phyloP scores from a whole-genome alignment of 306 rosid genomes.

The Myrica gale region DNA sequence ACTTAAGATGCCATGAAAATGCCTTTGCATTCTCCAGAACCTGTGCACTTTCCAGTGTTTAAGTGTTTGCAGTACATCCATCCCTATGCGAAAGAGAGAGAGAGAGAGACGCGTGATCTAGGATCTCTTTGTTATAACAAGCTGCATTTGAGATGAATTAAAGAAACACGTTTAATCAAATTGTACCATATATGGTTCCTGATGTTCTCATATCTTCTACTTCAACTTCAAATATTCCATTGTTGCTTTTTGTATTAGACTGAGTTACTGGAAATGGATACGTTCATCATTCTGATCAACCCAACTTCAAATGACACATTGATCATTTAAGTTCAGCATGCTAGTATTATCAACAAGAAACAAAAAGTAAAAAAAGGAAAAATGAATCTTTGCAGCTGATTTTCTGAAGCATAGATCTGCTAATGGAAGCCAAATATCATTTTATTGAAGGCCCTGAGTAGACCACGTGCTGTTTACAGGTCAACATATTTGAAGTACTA shows the following conservation, averaged over 20 bases:
- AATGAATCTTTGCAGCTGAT: too few relatives aligned
- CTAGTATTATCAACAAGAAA: background rate
- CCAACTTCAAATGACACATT: background rate
- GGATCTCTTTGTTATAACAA: conserved; percentile 6
- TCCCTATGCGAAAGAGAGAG: background rate
- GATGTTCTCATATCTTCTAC: conserved; percentile 29
- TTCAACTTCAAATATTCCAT: conserved; percentile 23
- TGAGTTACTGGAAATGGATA: conserved; percentile 20
- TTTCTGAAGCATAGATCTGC: conserved; percentile 6
- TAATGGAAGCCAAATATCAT: conserved; percentile 40
- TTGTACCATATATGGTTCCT: conserved; percentile 5
- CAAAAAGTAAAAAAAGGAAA: conserved; percentile 2
- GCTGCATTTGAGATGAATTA: background rate
- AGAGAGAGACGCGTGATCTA: background rate
- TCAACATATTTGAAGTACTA: conserved; percentile 14
- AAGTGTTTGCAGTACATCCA: conserved; percentile 33
- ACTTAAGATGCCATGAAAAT: conserved; percentile 41
- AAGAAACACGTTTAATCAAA: conserved; percentile 20
- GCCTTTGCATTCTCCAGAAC: conserved; percentile 35
- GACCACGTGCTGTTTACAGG: conserved; percentile 31
- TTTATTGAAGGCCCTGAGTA: conserved; percentile 35
- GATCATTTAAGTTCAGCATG: background rate
- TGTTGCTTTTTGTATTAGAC: conserved; percentile 6
- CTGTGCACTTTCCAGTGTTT: conserved; percentile 19
- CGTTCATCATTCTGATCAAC: conserved; percentile 9